Percentiles rank a stretch among this genome's conserved stretches.
Evolutionary conservation across 148 eudicot genomes (phyloP).

Genomic region (Rhododendron ferrugineum): DNA sequence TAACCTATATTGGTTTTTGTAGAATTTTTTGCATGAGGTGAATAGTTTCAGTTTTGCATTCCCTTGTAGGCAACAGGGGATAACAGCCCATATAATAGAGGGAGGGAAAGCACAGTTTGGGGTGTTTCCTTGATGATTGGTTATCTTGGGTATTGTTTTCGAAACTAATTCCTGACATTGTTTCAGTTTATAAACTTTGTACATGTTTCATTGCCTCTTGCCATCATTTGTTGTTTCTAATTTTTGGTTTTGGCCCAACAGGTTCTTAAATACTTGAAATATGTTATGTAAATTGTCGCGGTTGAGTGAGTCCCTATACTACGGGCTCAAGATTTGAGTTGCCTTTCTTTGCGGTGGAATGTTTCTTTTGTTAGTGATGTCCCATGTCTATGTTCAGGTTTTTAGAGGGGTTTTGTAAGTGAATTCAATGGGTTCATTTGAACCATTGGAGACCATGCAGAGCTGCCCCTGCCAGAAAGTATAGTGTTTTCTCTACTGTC

Average conservation of each 20-base stretch:
- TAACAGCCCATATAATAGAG: slow-evolving; percentile 66
- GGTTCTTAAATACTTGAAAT: neutral
- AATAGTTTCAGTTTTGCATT: slow-evolving; percentile 10
- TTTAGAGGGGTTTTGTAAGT: neutral
- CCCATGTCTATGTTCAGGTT: neutral
- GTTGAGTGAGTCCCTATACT: neutral
- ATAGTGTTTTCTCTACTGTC: neutral
- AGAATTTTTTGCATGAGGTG: neutral
- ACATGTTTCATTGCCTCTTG: neutral
- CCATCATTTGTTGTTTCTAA: neutral
- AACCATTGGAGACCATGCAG: neutral
- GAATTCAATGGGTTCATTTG: neutral
- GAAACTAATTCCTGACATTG: neutral
- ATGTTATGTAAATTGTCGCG: neutral
- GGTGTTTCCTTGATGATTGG: slow-evolving; percentile 97
- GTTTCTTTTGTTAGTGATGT: neutral
- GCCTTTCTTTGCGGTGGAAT: neutral
- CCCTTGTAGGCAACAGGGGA: slow-evolving; percentile 69
- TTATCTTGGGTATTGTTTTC: slow-evolving; percentile 76
- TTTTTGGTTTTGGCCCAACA: neutral
- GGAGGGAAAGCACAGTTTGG: slow-evolving; percentile 90
- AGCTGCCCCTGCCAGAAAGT: neutral
- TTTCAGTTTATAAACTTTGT: neutral
- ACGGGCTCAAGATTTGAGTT: neutral
- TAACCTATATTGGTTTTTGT: neutral